Evolutionary conservation across 192 early-diverging fungal genomes (phyloP).

Genomic region (Coemansia sp.): DNA sequence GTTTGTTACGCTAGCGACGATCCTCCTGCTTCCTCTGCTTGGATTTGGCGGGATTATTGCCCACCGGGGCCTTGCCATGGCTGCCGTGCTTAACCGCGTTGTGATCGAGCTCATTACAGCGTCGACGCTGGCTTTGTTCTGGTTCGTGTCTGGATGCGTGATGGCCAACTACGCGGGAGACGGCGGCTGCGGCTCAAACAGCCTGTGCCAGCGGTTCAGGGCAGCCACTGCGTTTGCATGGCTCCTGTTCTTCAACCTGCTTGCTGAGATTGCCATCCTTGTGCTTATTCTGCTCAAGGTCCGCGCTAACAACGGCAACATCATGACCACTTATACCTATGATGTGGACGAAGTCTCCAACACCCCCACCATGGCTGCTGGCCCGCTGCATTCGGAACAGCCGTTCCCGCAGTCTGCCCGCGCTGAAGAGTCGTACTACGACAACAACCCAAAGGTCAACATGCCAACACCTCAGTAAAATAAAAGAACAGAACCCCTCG

Average conservation of each 20-base stretch:
- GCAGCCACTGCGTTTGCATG: conserved; percentile 43
- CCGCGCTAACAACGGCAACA: conserved; percentile 24
- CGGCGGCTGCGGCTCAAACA: conserved; percentile 16
- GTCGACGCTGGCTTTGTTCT: conserved; percentile 17
- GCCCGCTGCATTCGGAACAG: conserved; percentile 17
- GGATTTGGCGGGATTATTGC: conserved; percentile 26
- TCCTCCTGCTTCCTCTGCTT: conserved; percentile 27
- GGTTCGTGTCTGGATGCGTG: conserved; percentile 36
- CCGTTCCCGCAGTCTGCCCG: conserved; percentile 20
- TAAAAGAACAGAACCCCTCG: background rate
- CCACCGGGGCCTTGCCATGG: conserved; percentile 15
- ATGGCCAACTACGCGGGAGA: conserved; percentile 37
- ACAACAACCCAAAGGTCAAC: conserved; percentile 32
- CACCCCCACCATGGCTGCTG: conserved; percentile 10
- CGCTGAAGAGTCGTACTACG: conserved; percentile 32
- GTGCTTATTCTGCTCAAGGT: conserved; percentile 22
- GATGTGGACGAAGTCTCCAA: conserved; percentile 17
- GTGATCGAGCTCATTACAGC: conserved; percentile 20
- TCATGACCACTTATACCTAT: conserved; percentile 21
- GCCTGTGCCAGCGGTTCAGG: conserved; percentile 30
- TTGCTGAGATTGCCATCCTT: conserved; percentile 12
- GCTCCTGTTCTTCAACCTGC: conserved; percentile 33
- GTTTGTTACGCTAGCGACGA: conserved; percentile 41
- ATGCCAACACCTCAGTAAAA: conserved; percentile 30
- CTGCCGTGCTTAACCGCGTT: conserved; percentile 21